A percentile compares a stretch with the other conserved stretches of the same genome.
Conservation (phyloP, 2,329 filamentous ascomycete genomes). For the Cyanodermella asteris region DNA sequence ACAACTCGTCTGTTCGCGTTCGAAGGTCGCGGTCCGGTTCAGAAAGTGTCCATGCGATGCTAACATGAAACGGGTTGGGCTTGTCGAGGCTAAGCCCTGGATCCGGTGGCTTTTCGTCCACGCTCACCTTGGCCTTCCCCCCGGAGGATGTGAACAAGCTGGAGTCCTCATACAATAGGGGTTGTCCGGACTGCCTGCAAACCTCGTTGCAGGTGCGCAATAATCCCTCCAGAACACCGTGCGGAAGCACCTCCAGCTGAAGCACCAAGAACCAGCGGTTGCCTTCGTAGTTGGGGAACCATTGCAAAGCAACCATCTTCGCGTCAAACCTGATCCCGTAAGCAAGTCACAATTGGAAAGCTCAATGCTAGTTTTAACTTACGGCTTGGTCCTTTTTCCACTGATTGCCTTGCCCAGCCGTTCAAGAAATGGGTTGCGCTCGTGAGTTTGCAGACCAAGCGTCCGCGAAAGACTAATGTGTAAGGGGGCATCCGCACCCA, state of each 20-base stretch:
- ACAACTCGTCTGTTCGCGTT: constrained; percentile 18
- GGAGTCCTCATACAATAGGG: constrained; percentile 38
- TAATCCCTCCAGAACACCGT: constrained; percentile 37
- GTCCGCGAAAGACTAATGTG: constrained; percentile 83
- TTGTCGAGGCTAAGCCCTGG: constrained; percentile 17
- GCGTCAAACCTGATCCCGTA: constrained; percentile 28
- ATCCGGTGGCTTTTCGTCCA: constrained; percentile 3
- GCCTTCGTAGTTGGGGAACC: constrained; percentile 43
- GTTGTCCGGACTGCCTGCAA: constrained; percentile 39
- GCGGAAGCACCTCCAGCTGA: constrained; percentile 27
- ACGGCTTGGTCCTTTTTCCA: constrained; percentile 3
- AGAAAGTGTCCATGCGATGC: constrained; percentile 62
- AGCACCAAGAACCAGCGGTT: constrained; percentile 73
- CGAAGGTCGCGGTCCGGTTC: constrained; percentile 25
- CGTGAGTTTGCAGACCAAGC: constrained; percentile 48
- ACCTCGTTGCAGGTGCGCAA: constrained; percentile 45
- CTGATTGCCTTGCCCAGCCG: constrained; percentile 18
- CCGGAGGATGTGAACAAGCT: too few species aligned
- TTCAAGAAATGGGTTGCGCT: constrained; percentile 46
- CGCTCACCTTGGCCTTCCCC: constrained; percentile 4
- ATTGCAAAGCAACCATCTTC: constrained; percentile 28
- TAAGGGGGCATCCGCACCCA: constrained; percentile 56
- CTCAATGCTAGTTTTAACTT: too few species aligned
- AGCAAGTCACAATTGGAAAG: not conserved
- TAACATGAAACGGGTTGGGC: constrained; percentile 57